A percentile compares a stretch with the other conserved stretches of the same genome.
Conservation (phyloP, 208 protist genomes). For the Angomonas deanei region DNA sequence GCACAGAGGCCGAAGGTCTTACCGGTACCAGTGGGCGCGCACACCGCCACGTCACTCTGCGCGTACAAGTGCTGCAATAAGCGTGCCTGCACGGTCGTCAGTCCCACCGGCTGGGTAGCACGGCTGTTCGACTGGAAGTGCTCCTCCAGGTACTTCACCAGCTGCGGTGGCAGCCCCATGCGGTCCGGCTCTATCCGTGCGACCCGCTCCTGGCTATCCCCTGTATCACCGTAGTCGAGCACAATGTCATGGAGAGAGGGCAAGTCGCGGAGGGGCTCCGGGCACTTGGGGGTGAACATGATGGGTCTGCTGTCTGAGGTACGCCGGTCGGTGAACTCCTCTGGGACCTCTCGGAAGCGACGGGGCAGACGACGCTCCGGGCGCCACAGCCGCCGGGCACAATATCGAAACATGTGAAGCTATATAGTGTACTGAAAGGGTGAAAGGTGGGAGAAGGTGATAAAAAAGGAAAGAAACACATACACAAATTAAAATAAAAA, state of each 20-base stretch:
- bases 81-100: conserved; percentile 81
- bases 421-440: neutral
- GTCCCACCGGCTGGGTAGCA: conserved; percentile 14
- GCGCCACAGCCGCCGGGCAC: conserved; percentile 31
- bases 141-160: conserved; percentile 33
- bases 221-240: conserved; percentile 13
- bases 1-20: conserved; percentile 87
- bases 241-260: conserved; percentile 12
- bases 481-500: conserved; percentile 6
- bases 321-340: conserved; percentile 79
- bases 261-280: conserved; percentile 62
- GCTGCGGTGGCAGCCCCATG: conserved; percentile 77
- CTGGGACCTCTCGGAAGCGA: conserved; percentile 71
- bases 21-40: conserved; percentile 84
- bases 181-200: conserved; percentile 62
- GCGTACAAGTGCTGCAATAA: conserved; percentile 86
- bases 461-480: neutral
- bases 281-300: conserved; percentile 69
- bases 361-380: conserved; percentile 58
- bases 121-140: neutral
- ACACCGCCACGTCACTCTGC: conserved; percentile 76
- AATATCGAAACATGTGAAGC: neutral
- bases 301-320: conserved; percentile 58
- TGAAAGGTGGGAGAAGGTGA: conserved; percentile 5
- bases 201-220: conserved; percentile 38